Evolutionary conservation across 768 basidiomycete species (phyloP).

Genomic region (Russula griseocarnosa): DNA sequence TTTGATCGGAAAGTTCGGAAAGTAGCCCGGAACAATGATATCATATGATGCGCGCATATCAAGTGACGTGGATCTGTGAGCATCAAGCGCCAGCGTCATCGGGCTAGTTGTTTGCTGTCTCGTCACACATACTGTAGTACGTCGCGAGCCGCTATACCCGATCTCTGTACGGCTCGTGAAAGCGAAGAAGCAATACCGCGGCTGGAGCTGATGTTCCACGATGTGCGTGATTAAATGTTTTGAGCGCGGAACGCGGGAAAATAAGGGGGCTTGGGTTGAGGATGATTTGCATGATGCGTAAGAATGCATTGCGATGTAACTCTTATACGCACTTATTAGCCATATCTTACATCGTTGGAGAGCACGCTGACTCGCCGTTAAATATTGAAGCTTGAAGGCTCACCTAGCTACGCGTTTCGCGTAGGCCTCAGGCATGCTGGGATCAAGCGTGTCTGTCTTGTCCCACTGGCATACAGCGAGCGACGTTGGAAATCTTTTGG

Average conservation of each 20-base stretch:
- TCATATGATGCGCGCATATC: slow-evolving; percentile 30
- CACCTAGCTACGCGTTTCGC: too few species aligned
- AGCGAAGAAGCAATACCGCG: too few species aligned
- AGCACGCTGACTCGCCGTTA: too few species aligned
- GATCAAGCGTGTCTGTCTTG: not conserved
- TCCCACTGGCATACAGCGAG: too few species aligned
- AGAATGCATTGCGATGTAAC: too few species aligned
- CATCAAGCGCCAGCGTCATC: not conserved
- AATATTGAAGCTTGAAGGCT: too few species aligned
- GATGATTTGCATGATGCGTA: not conserved
- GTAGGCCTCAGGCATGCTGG: not conserved
- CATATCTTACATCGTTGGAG: too few species aligned
- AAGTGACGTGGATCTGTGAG: slow-evolving; percentile 26
- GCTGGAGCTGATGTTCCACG: not conserved
- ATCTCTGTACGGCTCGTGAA: not conserved
- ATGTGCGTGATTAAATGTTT: too few species aligned
- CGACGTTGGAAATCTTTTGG: not conserved
- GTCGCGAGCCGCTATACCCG: not conserved
- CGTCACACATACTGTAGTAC: not conserved
- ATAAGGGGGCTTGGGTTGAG: not conserved
- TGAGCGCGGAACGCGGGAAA: not conserved
- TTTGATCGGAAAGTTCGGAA: slow-evolving; percentile 29
- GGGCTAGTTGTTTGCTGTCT: not conserved
- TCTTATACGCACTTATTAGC: too few species aligned
- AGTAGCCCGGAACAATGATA: slow-evolving; percentile 33